phyloP scores from a whole-genome alignment of 352 stramenopile genomes.

The Globisporangium heterothallicum region DNA sequence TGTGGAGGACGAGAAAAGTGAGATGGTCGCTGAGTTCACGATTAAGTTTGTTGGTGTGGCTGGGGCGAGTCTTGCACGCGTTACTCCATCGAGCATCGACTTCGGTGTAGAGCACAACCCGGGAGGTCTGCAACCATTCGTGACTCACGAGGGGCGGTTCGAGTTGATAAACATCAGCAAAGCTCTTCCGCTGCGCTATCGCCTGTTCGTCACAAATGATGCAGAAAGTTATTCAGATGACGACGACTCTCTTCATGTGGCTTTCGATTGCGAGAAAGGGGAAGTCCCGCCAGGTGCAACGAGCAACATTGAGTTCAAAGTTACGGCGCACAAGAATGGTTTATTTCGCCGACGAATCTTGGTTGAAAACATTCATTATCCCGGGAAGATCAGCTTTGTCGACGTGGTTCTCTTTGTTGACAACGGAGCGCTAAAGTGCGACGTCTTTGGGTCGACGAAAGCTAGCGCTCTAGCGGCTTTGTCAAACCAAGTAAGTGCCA shows the following conservation, averaged over 20 bases:
- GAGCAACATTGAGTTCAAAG: conserved; percentile 44
- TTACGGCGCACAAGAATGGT: conserved; percentile 66
- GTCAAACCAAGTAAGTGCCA: neutral
- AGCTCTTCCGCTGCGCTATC: conserved; percentile 64
- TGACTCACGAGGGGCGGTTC: conserved; percentile 63
- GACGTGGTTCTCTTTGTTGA: conserved; percentile 83
- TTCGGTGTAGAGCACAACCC: conserved; percentile 75
- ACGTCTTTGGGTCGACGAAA: conserved; percentile 17
- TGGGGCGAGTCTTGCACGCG: conserved; percentile 69
- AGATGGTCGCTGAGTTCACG: conserved; percentile 83
- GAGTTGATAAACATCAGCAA: conserved; percentile 83
- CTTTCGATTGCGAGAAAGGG: conserved; percentile 65
- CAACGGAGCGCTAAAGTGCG: conserved; percentile 48
- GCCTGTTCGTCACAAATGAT: conserved; percentile 59
- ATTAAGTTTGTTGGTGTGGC: conserved; percentile 85
- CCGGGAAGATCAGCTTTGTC: conserved; percentile 69
- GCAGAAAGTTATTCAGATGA: conserved; percentile 73
- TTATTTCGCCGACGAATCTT: conserved; percentile 77
- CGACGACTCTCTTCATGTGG: conserved; percentile 63
- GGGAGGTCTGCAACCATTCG: conserved; percentile 30
- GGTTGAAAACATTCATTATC: conserved; percentile 81
- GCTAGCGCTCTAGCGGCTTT: neutral
- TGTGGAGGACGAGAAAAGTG: conserved; percentile 49
- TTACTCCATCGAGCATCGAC: conserved; percentile 60
- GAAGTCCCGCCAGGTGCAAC: conserved; percentile 61